Percentiles rank a stretch among this genome's conserved stretches.
Conservation (phyloP, 2,329 filamentous ascomycete species). For the Rutstroemia sp. region DNA sequence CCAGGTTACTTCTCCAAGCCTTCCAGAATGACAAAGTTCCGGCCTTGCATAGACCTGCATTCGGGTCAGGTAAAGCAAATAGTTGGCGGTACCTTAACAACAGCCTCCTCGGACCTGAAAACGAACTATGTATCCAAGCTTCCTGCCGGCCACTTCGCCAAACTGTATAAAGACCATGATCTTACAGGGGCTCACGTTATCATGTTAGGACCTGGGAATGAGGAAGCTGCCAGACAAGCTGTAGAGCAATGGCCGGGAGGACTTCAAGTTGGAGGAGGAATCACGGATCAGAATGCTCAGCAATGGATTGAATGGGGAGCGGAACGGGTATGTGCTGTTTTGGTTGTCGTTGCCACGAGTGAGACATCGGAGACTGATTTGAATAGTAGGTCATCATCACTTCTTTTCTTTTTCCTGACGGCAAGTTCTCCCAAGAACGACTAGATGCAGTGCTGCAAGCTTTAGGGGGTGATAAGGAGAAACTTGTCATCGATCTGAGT, state of each 20-base stretch:
- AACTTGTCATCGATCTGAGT: constrained; percentile 90
- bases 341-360: not conserved
- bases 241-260: constrained; percentile 69
- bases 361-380: constrained; percentile 13
- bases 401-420: constrained; percentile 84
- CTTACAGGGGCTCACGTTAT: constrained; percentile 86
- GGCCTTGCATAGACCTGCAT: constrained; percentile 95
- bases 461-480: constrained; percentile 66
- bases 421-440: constrained; percentile 69
- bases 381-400: constrained; percentile 82
- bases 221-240: constrained; percentile 70
- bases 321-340: constrained; percentile 59
- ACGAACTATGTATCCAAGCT: constrained; percentile 90
- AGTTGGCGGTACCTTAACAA: constrained; percentile 84
- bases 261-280: constrained; percentile 90
- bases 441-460: constrained; percentile 67
- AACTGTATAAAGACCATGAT: constrained; percentile 67
- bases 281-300: constrained; percentile 75
- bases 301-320: constrained; percentile 85
- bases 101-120: constrained; percentile 57
- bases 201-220: constrained; percentile 87
- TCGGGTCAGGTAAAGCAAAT: constrained; percentile 98
- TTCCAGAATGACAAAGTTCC: constrained; percentile 75
- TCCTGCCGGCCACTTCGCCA: constrained; percentile 72
- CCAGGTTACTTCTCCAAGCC: not conserved